phyloP scores from a whole-genome alignment of 2,329 filamentous ascomycete genomes.

The Didymella segeticola region DNA sequence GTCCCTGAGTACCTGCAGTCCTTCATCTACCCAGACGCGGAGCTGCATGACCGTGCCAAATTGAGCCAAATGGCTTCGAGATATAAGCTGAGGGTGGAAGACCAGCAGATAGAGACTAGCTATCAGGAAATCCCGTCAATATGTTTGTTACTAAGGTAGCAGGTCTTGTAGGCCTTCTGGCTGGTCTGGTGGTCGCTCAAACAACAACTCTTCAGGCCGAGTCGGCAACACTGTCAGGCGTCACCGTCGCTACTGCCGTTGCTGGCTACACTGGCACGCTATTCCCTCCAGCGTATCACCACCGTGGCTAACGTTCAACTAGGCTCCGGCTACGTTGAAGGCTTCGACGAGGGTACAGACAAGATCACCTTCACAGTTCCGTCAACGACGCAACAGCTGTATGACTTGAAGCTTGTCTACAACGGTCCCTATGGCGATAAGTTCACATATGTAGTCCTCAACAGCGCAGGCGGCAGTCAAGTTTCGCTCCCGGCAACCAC shows the following conservation, averaged over 20 bases:
- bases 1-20: conserved; percentile 1
- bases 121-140: background rate
- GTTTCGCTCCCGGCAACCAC: conserved; percentile 51
- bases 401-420: conserved; percentile 55
- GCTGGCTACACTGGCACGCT: conserved; percentile 50
- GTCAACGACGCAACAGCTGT: conserved; percentile 47
- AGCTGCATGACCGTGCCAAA: conserved; percentile 1
- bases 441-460: conserved; percentile 53
- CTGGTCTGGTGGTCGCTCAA: conserved; percentile 21
- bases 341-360: conserved; percentile 54
- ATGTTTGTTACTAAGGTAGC: conserved; percentile 5
- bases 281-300: background rate
- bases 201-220: conserved; percentile 50
- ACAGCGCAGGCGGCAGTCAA: conserved; percentile 52
- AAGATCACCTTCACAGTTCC: conserved; percentile 54
- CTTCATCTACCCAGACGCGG: conserved; percentile 1
- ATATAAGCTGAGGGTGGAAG: background rate
- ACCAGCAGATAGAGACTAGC: background rate
- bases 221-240: conserved; percentile 51
- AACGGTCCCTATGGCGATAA: conserved; percentile 58
- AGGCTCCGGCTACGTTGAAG: conserved; percentile 58
- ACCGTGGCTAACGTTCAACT: conserved; percentile 2
- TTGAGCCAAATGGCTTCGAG: background rate
- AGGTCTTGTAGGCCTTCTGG: conserved; percentile 8
- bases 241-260: conserved; percentile 49